phyloP scores from a whole-genome alignment of 352 stramenopile species.

The Plasmopara viticola region DNA sequence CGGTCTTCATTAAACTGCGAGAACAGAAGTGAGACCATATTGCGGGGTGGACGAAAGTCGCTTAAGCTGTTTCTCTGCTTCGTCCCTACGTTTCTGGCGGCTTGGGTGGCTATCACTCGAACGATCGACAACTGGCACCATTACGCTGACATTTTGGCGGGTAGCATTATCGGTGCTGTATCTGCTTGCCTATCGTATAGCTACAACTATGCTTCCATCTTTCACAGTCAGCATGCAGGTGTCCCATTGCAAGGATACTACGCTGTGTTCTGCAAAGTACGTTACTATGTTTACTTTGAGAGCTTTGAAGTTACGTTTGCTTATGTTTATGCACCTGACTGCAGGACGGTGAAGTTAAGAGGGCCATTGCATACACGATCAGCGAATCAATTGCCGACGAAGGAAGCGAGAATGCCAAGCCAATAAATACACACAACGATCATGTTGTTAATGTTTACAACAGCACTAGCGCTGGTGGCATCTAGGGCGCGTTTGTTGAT shows the following conservation, averaged over 20 bases:
- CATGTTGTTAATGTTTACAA: slow-evolving; percentile 28
- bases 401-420: slow-evolving; percentile 13
- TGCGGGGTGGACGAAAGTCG: slow-evolving; percentile 51
- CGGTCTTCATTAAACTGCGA: slow-evolving; percentile 54
- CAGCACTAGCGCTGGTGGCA: slow-evolving; percentile 16
- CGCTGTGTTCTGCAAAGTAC: slow-evolving; percentile 33
- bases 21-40: slow-evolving; percentile 47
- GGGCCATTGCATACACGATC: slow-evolving; percentile 22
- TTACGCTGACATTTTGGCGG: slow-evolving; percentile 62
- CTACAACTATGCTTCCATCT: slow-evolving; percentile 68
- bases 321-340: background rate
- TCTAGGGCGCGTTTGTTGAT: slow-evolving; percentile 12
- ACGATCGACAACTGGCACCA: slow-evolving; percentile 86
- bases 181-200: slow-evolving; percentile 48
- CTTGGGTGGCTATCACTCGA: slow-evolving; percentile 73
- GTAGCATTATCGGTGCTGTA: slow-evolving; percentile 57
- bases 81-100: slow-evolving; percentile 50
- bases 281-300: background rate
- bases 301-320: background rate
- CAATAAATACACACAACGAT: slow-evolving; percentile 10
- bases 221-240: slow-evolving; percentile 49
- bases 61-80: slow-evolving; percentile 78
- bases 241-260: slow-evolving; percentile 44
- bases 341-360: background rate
- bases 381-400: slow-evolving; percentile 18